phyloP scores from a whole-genome alignment of 805 yeast genomes.

The Metschnikowia santaceciliae region DNA sequence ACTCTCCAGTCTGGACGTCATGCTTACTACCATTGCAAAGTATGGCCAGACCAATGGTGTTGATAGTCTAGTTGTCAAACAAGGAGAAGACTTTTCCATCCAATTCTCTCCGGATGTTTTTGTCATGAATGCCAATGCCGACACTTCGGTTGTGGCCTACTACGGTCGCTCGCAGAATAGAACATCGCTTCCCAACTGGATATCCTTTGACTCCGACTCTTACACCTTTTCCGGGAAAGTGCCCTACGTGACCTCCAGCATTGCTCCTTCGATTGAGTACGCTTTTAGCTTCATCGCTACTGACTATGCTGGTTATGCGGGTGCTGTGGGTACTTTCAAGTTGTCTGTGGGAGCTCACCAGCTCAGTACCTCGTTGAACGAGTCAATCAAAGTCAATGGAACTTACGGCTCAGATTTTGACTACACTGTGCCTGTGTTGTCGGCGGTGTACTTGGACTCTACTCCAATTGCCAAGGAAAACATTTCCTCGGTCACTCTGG shows the following conservation, averaged over 20 bases:
- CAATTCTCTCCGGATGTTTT: constrained; percentile 63
- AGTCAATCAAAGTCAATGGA: constrained; percentile 58
- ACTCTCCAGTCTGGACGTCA: constrained; percentile 39
- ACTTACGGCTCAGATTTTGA: constrained; percentile 55
- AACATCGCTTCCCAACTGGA: constrained; percentile 91
- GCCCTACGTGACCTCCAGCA: constrained; percentile 77
- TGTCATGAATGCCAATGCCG: constrained; percentile 37
- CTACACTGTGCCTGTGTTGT: constrained; percentile 56
- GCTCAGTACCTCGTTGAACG: constrained; percentile 61
- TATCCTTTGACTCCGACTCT: constrained; percentile 57
- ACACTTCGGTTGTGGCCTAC: constrained; percentile 54
- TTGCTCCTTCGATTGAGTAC: constrained; percentile 81
- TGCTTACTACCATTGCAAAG: constrained; percentile 50
- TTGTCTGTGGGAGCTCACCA: constrained; percentile 86
- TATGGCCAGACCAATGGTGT: constrained; percentile 76
- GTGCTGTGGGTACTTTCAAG: constrained; percentile 64
- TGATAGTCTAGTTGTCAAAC: constrained; percentile 67
- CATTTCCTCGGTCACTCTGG: constrained; percentile 47
- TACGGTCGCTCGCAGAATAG: constrained; percentile 80
- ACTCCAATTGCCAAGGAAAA: constrained; percentile 42
- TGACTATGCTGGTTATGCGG: constrained; percentile 71
- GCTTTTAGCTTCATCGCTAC: constrained; percentile 73
- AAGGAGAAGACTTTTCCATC: constrained; percentile 64
- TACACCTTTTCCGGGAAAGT: constrained; percentile 81
- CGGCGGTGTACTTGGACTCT: constrained; percentile 65